phyloP scores from a whole-genome alignment of 257 asterid genomes.

The Paraleonurus japonicus region DNA sequence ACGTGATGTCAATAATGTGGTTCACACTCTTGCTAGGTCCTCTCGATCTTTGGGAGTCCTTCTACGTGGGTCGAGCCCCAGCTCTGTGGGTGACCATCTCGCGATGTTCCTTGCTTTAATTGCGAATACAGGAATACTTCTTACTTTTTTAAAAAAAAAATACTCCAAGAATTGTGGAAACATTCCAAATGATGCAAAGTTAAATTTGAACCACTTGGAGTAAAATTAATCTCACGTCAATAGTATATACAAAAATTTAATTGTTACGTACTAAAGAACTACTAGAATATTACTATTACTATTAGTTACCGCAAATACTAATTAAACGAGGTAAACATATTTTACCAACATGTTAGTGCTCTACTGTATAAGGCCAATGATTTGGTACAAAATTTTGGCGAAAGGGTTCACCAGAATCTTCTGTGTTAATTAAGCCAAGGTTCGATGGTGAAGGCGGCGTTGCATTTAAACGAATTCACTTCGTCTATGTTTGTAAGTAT shows the following conservation, averaged over 20 bases:
- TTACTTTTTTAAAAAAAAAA: no score
- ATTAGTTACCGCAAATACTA: neutral
- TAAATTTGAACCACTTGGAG: neutral
- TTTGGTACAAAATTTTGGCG: constrained; percentile 18
- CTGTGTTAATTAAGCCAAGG: constrained; percentile 56
- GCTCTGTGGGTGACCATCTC: no score
- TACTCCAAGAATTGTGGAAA: neutral
- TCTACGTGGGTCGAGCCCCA: no score
- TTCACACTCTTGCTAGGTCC: no score
- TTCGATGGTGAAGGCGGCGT: constrained; percentile 47
- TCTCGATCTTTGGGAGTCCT: no score
- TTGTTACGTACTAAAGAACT: constrained; percentile 11
- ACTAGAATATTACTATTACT: neutral
- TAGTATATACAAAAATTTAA: constrained; percentile 20
- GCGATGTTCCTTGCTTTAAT: no score
- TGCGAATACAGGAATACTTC: no score
- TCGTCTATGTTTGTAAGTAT: constrained; percentile 69
- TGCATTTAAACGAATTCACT: constrained; percentile 79
- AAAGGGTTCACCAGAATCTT: no score
- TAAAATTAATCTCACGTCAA: neutral
- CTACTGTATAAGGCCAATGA: constrained; percentile 1
- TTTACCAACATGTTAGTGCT: constrained; percentile 19
- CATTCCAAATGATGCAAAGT: neutral
- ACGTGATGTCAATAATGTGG: no score
- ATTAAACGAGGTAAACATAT: neutral